Percentiles rank a stretch among this genome's conserved stretches.
Conservation (phyloP, 1,139 yeast species). For the Geotrichum aggregatum region DNA sequence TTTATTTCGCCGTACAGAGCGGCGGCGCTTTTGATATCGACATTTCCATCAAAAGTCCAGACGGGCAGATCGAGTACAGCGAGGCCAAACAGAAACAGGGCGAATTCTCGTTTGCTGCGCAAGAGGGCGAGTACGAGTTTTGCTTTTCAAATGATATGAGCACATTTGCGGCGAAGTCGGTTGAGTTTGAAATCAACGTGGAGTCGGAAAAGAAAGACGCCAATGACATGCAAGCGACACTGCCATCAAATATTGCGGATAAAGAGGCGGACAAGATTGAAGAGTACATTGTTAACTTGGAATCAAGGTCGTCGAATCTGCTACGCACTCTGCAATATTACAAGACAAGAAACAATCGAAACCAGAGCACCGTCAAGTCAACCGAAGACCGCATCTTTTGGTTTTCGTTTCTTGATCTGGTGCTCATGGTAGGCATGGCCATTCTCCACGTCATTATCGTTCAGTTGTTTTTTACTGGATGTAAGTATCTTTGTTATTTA, state of each 20-base stretch:
- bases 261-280: constrained; percentile 31
- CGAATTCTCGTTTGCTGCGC: constrained; percentile 70
- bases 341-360: constrained; percentile 85
- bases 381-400: constrained; percentile 81
- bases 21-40: constrained; percentile 88
- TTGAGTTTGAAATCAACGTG: constrained; percentile 77
- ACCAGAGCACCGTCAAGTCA: constrained; percentile 84
- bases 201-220: constrained; percentile 49
- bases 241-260: background rate
- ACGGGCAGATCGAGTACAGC: constrained; percentile 52
- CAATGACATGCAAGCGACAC: constrained; percentile 16
- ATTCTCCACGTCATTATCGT: constrained; percentile 76
- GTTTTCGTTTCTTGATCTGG: constrained; percentile 76
- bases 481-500: constrained; percentile 9
- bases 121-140: constrained; percentile 82
- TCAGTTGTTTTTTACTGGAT: constrained; percentile 78
- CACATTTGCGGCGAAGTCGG: constrained; percentile 78
- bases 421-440: constrained; percentile 83
- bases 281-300: constrained; percentile 54
- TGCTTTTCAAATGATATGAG: constrained; percentile 88
- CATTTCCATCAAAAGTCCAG: constrained; percentile 68
- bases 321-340: constrained; percentile 70
- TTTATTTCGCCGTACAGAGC: constrained; percentile 86
- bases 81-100: constrained; percentile 77
- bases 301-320: constrained; percentile 60